phyloP scores from a whole-genome alignment of 2,329 filamentous ascomycete genomes.

The Rhexocercosporidium sp. region DNA sequence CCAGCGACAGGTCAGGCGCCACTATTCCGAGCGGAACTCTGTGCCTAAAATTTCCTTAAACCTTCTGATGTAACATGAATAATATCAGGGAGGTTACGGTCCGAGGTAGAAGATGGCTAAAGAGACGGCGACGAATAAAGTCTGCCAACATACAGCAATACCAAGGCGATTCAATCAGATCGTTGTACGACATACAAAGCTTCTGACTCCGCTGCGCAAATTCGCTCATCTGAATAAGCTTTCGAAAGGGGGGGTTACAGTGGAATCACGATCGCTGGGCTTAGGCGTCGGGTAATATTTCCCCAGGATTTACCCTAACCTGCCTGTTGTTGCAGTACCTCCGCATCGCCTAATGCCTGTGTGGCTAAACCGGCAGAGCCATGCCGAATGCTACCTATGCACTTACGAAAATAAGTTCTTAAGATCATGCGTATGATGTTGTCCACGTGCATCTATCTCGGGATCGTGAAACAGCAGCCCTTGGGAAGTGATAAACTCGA shows the following conservation, averaged over 20 bases:
- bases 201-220: neutral
- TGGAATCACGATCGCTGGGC: neutral
- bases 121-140: neutral
- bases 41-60: neutral
- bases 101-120: neutral
- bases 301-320: neutral
- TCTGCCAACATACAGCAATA: neutral
- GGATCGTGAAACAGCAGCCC: neutral
- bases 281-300: neutral
- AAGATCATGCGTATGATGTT: neutral
- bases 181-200: neutral
- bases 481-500: neutral
- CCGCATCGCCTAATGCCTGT: neutral
- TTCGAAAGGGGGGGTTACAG: neutral
- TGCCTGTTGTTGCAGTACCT: neutral
- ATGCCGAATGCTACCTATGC: neutral
- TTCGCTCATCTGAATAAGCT: neutral
- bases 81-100: neutral
- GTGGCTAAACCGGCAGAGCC: conserved; percentile 1
- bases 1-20: neutral
- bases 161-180: conserved; percentile 7
- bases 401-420: neutral
- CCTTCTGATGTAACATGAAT: neutral
- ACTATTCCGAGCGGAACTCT: neutral
- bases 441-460: neutral